Evolutionary conservation across 1,284 basidiomycete species (phyloP), one percentile per base, ranked within the genome.

Genomic region (Psilocybe mexicana): DNA sequence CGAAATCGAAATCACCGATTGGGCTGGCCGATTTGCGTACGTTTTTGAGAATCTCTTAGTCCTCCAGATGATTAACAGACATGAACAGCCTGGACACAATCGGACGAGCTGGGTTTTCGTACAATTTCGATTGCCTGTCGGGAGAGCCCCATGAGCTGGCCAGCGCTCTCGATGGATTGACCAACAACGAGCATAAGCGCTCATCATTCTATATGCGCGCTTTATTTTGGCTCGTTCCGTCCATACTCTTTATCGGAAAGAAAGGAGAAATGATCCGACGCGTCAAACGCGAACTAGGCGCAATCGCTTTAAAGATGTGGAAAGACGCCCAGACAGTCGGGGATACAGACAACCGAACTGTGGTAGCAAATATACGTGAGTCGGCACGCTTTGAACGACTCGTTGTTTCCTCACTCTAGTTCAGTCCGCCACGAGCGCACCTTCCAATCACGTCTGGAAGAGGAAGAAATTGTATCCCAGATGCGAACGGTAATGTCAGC

Each of bases 161-260:
- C 14, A 74, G 79, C 58, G 73, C 83, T 11, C 67, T 85, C 43
- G 83, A 85, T 60, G 76, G 76, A 33, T 71, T 85, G 33, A 86
- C 83, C 14, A 86, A 85, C 66, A 80, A 79, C 42, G 77, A 84
- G 64, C 77, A 82, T 64, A 82, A 76, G 36, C 65, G 68, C n/a
- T 77, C 79, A 46, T 83, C 84, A 1, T 85, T 85, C 63, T 86
- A 84, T 63, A 85, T 84, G 76, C 79, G 82, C 43, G 83, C 84
- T 40, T 69, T 85, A 26, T 84, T 86, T 59, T 85, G 81, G 81
- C 67, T 82, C 11, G 78, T 81, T 26, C 84, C 84, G 2, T 74
- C 78, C 43, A 76, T 85, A 48, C 64, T 86, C 12, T 75, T 74
- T 33, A 76, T 84, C 12, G 83, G 84, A 8, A 75, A 79, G 68